Evolutionary conservation across 176 grass and related monocot species (phyloP).

Genomic region (Cocos nucifera): DNA sequence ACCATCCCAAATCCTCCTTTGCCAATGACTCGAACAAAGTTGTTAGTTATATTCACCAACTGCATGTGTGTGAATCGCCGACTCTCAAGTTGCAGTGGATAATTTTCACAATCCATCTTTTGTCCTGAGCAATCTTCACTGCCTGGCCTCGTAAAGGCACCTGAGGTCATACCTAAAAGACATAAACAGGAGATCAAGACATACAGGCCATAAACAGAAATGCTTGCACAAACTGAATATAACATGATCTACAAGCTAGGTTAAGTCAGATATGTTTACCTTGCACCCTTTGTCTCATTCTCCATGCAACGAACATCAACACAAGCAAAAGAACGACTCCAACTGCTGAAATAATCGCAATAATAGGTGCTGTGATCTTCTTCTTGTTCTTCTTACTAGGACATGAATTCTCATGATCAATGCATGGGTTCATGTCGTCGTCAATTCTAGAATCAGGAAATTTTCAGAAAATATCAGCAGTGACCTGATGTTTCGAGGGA

Average conservation of each 20-base stretch:
- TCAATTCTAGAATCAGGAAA: no score
- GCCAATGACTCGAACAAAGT: conserved; percentile 40
- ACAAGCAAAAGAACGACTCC: conserved; percentile 1
- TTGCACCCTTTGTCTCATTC: conserved; percentile 1
- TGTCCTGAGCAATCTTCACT: neutral
- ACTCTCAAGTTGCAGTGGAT: conserved; percentile 23
- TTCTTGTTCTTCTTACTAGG: neutral
- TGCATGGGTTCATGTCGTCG: no score
- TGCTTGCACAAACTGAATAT: neutral
- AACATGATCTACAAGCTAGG: neutral
- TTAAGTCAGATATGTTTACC: neutral
- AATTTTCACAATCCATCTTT: neutral
- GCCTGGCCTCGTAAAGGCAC: neutral
- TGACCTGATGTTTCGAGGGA: no score
- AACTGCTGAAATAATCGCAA: neutral
- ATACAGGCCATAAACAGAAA: neutral
- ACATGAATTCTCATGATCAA: conserved; percentile 1
- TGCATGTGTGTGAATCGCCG: conserved; percentile 43
- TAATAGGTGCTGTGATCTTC: conserved; percentile 4
- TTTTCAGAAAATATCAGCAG: no score
- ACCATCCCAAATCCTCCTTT: conserved; percentile 59
- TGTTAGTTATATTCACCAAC: conserved; percentile 35
- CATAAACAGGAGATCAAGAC: neutral
- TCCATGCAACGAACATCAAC: conserved; percentile 5
- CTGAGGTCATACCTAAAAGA: neutral